Conservation (phyloP, 148 eudicot species). For the Amaranthus palmeri region DNA sequence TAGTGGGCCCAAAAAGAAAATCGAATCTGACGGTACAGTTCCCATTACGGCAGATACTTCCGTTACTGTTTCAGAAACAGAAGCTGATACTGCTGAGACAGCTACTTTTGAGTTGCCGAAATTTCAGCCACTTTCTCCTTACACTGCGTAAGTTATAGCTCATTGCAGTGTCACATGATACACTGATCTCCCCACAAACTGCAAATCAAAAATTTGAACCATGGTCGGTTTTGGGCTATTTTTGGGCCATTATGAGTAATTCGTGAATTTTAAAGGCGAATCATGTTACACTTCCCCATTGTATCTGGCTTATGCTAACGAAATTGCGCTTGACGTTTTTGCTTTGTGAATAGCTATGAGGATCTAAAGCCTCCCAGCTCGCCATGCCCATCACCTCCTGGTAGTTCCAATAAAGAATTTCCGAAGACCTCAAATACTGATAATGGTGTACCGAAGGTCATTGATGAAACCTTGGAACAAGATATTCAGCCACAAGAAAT, state of each 20-base stretch:
- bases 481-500: slow-evolving; percentile 22
- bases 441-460: slow-evolving; percentile 33
- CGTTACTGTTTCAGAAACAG: slow-evolving; percentile 12
- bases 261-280: no score
- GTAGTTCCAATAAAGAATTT: slow-evolving; percentile 22
- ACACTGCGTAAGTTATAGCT: slow-evolving; percentile 29
- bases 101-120: slow-evolving; percentile 9
- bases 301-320: background rate
- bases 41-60: slow-evolving; percentile 10
- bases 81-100: slow-evolving; percentile 14
- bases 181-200: no score
- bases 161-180: background rate
- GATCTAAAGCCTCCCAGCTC: slow-evolving; percentile 68
- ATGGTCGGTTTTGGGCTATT: no score
- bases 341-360: slow-evolving; percentile 42
- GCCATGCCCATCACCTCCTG: slow-evolving; percentile 54
- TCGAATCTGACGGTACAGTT: background rate
- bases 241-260: no score
- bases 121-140: slow-evolving; percentile 40
- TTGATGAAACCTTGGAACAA: slow-evolving; percentile 14
- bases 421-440: slow-evolving; percentile 14
- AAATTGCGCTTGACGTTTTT: background rate
- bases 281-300: no score
- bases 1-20: slow-evolving; percentile 18
- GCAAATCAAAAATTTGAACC: no score